Evolutionary conservation across 2,329 filamentous ascomycete genomes (phyloP).

Genomic region (Purpureocillium takamizusanense): DNA sequence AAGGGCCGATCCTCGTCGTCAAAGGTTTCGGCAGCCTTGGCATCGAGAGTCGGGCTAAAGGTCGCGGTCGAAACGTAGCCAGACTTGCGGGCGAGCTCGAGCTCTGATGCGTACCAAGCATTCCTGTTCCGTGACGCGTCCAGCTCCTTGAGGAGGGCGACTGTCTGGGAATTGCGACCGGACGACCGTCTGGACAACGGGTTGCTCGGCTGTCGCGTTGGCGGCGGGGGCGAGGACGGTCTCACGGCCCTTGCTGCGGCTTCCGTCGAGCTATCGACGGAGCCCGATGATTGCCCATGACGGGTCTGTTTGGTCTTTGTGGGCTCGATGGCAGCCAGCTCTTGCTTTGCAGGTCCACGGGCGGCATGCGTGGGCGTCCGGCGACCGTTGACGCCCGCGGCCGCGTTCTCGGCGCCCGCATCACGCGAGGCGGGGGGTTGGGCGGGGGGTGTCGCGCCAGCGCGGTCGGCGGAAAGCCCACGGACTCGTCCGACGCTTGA

Average conservation of each 20-base stretch:
- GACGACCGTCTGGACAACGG: conserved; percentile 52
- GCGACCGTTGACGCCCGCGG: conserved; percentile 47
- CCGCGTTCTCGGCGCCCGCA: conserved; percentile 35
- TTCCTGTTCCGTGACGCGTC: conserved; percentile 79
- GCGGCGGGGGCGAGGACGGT: conserved; percentile 49
- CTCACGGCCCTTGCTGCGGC: conserved; percentile 37
- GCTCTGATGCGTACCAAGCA: conserved; percentile 93
- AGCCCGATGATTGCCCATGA: conserved; percentile 46
- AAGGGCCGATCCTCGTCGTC: conserved; percentile 87
- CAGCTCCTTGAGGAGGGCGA: conserved; percentile 75
- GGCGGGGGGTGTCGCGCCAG: conserved; percentile 8
- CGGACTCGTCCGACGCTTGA: conserved; percentile 39
- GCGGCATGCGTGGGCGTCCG: conserved; percentile 51
- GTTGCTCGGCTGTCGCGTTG: conserved; percentile 47
- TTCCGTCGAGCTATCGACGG: conserved; percentile 61
- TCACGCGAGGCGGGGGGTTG: conserved; percentile 24
- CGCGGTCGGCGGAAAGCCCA: conserved; percentile 22
- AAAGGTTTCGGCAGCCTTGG: conserved; percentile 68
- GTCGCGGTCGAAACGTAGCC: conserved; percentile 71
- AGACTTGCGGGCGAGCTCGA: conserved; percentile 82
- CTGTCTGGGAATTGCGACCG: conserved; percentile 54
- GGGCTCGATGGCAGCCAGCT: conserved; percentile 18
- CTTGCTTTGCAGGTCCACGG: conserved; percentile 29
- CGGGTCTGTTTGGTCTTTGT: conserved; percentile 23
- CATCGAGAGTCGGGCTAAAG: conserved; percentile 65